Evolutionary conservation across 768 basidiomycete species (phyloP), one percentile per base, ranked within the genome.

Genomic region (Phlegmacium glaucopus): DNA sequence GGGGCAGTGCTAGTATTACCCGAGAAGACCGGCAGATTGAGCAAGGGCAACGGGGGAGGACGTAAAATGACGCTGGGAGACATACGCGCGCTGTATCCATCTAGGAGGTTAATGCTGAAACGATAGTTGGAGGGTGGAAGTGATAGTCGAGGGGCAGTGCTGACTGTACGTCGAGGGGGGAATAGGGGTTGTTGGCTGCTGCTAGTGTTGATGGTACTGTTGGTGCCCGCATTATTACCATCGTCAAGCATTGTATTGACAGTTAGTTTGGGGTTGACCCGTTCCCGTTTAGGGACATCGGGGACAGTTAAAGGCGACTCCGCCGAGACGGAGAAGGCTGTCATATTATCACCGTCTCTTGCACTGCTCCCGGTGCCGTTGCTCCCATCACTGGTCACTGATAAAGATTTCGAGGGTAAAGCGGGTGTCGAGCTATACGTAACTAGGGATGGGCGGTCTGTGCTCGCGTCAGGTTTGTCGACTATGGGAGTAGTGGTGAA

Each of bases 21-120:
- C 26, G 30, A 15, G 10, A 81, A 62, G 15, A 68, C 67, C 4
- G 83, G 83, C 4, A 85, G 65, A 56, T 72, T 74, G 13, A 76
- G 58, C 39, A 79, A 54, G 3, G 80, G 64, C 22, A 70, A 37
- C 4, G 67, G 63, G 15, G 65, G 66, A 2, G 61, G 61, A 9
- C 64, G 60, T 22, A 57, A 32, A 12, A 64, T 58, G n/a, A 67
- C 45, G 26, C 54, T 65, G 6, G 68, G 68, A 8, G 65, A 65
- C 13, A 66, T 54, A 13, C 63, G 55, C n/a, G 61, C 61, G 12
- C 44, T 46, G 16, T 50, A 39, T 17, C 59, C 47, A 16, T 48
- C 47, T 36, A 26, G 13, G 57, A 47, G 4, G 59, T 60, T 10
- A 62, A 27, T 45, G 6, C 61, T 65, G 43, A 67, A 59, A 4